Evolutionary conservation across 2,329 filamentous ascomycete genomes (phyloP), one percentile per base, ranked within the genome.

Genomic region (Microdochium paspali): DNA sequence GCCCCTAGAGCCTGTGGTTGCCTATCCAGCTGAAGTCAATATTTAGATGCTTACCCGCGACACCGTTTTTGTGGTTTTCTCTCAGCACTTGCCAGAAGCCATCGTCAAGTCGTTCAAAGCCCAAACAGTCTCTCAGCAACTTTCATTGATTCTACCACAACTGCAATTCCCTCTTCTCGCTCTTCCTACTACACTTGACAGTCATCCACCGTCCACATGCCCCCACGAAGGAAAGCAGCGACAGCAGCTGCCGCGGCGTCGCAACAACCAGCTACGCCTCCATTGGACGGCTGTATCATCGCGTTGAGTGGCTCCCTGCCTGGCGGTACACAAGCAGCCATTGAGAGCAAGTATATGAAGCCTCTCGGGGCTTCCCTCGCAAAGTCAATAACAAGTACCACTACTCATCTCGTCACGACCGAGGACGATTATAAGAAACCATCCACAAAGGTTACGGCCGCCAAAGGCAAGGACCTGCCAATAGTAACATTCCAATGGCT

Each of bases 401-500:
- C 71, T 1, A 82, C 77, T 0, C 74, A 82, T 47, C 67, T 85
- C 23, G 64, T 85, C 44, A 72, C 74, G n/a, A 77, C 71, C 0
- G 64, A 73, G 7, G 63, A 68, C 9, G 79, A 82, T 50, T 75
- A 69, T 52, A 62, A 71, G 7, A 73, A 70, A 42, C 61, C 62
- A 1, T 71, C 72, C 0, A 58, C 65, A 40, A 84, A 84, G 56
- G 73, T 77, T 53, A 67, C 66, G 54, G 62, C 74, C 15, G 76
- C 72, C 4, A 60, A 67, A 10, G 54, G 67, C 12, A 66, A 72
- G 28, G 66, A 61, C 20, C 63, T 84, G 12, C 70, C 71, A 2
- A 70, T 87, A 43, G 73, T 88, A 24, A 69, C 64, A 10, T 60
- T 82, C 0, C 64, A 76, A 13, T 89, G 85, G 85, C 64, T 82